Base-by-base conservation (phyloP, 257 asterid species). In the Solanum piurae region DNA sequence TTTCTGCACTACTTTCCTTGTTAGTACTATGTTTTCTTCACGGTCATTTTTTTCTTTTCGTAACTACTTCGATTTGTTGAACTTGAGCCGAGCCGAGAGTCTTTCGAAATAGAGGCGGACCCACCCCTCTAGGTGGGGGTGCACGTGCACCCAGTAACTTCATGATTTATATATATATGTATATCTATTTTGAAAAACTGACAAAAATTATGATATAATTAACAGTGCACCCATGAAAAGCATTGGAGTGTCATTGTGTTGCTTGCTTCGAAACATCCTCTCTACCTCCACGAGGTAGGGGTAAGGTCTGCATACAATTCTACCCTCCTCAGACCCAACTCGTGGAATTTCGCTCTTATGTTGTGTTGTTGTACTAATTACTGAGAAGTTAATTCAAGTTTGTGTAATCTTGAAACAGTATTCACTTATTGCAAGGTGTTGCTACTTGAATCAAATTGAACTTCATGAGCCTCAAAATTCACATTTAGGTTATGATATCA, bases 351-450 rank as follows among this genome's bases (percentile, higher is more conserved):
- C 72, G 25, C 73, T 66, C 20, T 1, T 25, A 66, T 62, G 71
- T 9, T 62, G 14, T 62, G 68, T 60, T 66, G 73, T 66, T 12
- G 34, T 66, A 12, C 34, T 69, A 31, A 29, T 69, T 69, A 29
- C 11, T 27, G 86, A 71, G 64, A 76, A 44, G 44, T 85, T 62
- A 11, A 83, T 7, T 38, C 37, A 37, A 87, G 83, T 58, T 36
- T 85, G 87, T 88, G 79, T 88, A n/a, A 77, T 87, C 66, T 71
- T 90, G 84, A 52, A 90, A 91, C 98, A 95, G 98, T 91, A 89
- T 90, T 95, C 98, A 82, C 89, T 95, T 86, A 72, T 91, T 46
- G 92, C 98, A 88, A 92, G 92, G 87, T 93, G 98, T 68, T 89
- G 90, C 87, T 93, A 95, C 92, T 89, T 95, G n/a, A 87, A 91